Evolutionary conservation across 176 grass and related monocot genomes (phyloP).

Genomic region (Zoysia pacifica): DNA sequence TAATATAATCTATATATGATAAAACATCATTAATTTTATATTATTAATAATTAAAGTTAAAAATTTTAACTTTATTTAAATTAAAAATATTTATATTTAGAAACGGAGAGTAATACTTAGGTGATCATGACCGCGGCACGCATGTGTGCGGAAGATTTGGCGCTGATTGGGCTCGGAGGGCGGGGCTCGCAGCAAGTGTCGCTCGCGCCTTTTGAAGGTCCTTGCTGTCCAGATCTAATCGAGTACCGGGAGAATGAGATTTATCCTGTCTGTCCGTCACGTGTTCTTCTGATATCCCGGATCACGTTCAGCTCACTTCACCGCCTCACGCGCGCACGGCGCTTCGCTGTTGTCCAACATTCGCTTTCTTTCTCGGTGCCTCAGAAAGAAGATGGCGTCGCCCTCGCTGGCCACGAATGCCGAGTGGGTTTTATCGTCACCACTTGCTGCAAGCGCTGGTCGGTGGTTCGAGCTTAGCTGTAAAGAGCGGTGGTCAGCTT

Average conservation of each 20-base stretch:
- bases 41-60: too few relatives aligned
- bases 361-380: background rate
- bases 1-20: too few relatives aligned
- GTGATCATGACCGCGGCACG: constrained; percentile 35
- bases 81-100: too few relatives aligned
- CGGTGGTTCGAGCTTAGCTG: constrained; percentile 13
- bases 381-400: background rate
- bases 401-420: background rate
- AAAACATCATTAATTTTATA: too few relatives aligned
- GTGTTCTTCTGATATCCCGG: background rate
- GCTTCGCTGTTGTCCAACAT: constrained; percentile 22
- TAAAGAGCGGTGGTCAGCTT: constrained; percentile 41
- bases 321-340: background rate
- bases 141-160: constrained; percentile 49
- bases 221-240: constrained; percentile 37
- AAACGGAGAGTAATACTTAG: too few relatives aligned
- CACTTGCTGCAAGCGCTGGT: background rate
- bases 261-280: background rate
- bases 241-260: background rate
- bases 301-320: background rate
- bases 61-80: too few relatives aligned
- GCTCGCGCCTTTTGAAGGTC: constrained; percentile 24
- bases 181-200: too few relatives aligned
- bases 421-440: background rate
- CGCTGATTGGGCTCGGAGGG: constrained; percentile 24